Evolutionary conservation across 2,329 filamentous ascomycete genomes (phyloP), one percentile per base, ranked within the genome.

Genomic region (Penicillium sp.): DNA sequence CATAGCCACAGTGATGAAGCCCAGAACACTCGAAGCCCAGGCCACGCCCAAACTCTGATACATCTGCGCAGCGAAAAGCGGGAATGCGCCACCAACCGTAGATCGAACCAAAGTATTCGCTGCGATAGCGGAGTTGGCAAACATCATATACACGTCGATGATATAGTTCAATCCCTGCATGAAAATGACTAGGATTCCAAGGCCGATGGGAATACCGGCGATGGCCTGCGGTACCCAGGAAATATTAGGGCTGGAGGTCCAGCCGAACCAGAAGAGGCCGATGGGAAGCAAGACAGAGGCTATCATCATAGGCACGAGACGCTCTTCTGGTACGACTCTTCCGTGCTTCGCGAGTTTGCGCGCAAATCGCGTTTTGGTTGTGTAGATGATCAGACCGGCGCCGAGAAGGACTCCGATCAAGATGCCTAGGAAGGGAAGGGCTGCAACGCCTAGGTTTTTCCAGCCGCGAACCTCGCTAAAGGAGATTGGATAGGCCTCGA

Each of bases 201-300:
- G 69, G 1, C 79, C 79, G 14, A 79, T 71, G 29, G 73, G 73
- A 0, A 77, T 65, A 2, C 76, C 77, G 4, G 76, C 70, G 5
- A 80, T 66, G 0, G 77, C 76, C 27, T 79, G 77, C 0, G 77
- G 74, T 2, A 78, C 75, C 78, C 77, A 81, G 10, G 67, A 71
- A 38, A 79, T 72, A 22, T 68, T 42, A 1, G 70, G 70, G 49
- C 66, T 74, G 0, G 77, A 76, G 0, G 75, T 74, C 80, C 80
- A 82, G 5, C 73, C 78, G 54, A 80, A 81, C 75, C 77, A 78
- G 62, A 81, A 81, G n/a, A 81, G 65, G 47, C 79, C 78, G 51
- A 70, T 65, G 1, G 79, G 77, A 3, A 82, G 64, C 3, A 77
- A 53, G 8, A 77, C 58, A 0, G 72, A 74, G 14, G 73, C 76